Conservation (phyloP, 108 stramenopile species). For the Stephanodiscus triporus region DNA sequence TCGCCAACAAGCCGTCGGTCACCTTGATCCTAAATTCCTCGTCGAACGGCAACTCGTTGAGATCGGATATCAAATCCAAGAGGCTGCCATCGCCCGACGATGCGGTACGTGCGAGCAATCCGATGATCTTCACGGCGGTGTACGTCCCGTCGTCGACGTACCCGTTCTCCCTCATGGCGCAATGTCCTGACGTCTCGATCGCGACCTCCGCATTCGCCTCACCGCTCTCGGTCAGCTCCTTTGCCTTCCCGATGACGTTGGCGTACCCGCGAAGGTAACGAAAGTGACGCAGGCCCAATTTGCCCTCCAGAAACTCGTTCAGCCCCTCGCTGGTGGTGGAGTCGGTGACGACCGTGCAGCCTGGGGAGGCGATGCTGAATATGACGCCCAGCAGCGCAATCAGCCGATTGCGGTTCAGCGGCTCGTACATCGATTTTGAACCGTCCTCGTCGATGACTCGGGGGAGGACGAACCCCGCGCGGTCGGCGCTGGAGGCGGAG, state of each 20-base stretch:
- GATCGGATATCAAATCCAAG: slow-evolving; percentile 62
- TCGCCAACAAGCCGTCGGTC: slow-evolving; percentile 65
- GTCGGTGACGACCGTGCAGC: slow-evolving; percentile 80
- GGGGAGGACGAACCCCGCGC: slow-evolving; percentile 79
- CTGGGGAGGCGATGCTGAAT: slow-evolving; percentile 57
- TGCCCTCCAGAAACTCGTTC: slow-evolving; percentile 57
- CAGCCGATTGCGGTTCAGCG: slow-evolving; percentile 79
- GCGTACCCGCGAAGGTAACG: slow-evolving; percentile 84
- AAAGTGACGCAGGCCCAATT: slow-evolving; percentile 64
- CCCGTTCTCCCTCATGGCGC: slow-evolving; percentile 77
- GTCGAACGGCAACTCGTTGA: slow-evolving; percentile 71
- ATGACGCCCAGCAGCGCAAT: slow-evolving; percentile 81
- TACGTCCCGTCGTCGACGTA: slow-evolving; percentile 90
- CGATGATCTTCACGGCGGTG: slow-evolving; percentile 81
- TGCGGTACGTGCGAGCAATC: slow-evolving; percentile 46
- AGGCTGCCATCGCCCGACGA: slow-evolving; percentile 45
- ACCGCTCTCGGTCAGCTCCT: slow-evolving; percentile 66
- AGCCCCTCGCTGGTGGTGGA: slow-evolving; percentile 81
- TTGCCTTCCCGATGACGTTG: slow-evolving; percentile 85
- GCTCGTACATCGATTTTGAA: slow-evolving; percentile 49
- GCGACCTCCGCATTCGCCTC: slow-evolving; percentile 70
- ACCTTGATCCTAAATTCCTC: slow-evolving; percentile 65
- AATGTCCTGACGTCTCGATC: slow-evolving; percentile 89
- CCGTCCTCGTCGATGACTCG: slow-evolving; percentile 32
- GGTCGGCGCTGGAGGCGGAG: slow-evolving; percentile 78